Evolutionary conservation across 2,329 filamentous ascomycete species (phyloP).

Genomic region (Xylogone sp.): DNA sequence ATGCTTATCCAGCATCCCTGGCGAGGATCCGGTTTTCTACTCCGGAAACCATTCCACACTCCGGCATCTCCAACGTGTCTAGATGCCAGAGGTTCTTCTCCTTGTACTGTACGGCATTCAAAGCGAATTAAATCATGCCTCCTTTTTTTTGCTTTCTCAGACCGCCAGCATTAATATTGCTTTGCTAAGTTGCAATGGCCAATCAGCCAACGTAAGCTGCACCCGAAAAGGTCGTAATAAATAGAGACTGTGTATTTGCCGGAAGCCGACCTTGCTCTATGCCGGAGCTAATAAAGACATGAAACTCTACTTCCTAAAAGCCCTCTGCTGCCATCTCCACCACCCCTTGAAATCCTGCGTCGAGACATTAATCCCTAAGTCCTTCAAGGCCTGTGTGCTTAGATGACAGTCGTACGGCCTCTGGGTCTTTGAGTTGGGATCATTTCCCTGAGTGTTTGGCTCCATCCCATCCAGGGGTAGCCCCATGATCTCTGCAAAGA

Average conservation of each 20-base stretch:
- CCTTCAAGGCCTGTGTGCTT: conserved; percentile 68
- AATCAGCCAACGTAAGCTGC: too few relatives aligned
- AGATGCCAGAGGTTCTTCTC: too few relatives aligned
- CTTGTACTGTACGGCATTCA: too few relatives aligned
- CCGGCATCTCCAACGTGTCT: too few relatives aligned
- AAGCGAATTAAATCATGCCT: too few relatives aligned
- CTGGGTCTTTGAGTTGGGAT: conserved; percentile 67
- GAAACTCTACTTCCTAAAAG: conserved; percentile 37
- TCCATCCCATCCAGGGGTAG: conserved; percentile 65
- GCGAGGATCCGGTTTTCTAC: too few relatives aligned
- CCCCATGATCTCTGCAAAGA: conserved; percentile 76
- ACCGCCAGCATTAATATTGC: too few relatives aligned
- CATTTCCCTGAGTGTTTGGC: conserved; percentile 67
- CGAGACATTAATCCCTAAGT: conserved; percentile 69
- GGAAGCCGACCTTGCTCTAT: not conserved
- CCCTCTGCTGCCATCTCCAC: conserved; percentile 67
- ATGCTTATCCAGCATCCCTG: too few relatives aligned
- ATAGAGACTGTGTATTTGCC: not conserved
- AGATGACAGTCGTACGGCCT: conserved; percentile 87
- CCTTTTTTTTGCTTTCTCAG: too few relatives aligned
- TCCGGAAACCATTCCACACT: too few relatives aligned
- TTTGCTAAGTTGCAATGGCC: too few relatives aligned
- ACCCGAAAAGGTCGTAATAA: too few relatives aligned
- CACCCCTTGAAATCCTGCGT: conserved; percentile 75
- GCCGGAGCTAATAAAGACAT: not conserved